These are phyloP conservation scores for Neurospora tetrasperma DNA, from an alignment of 495 filamentous ascomycete species.

Conservation along the genomic window DNA sequence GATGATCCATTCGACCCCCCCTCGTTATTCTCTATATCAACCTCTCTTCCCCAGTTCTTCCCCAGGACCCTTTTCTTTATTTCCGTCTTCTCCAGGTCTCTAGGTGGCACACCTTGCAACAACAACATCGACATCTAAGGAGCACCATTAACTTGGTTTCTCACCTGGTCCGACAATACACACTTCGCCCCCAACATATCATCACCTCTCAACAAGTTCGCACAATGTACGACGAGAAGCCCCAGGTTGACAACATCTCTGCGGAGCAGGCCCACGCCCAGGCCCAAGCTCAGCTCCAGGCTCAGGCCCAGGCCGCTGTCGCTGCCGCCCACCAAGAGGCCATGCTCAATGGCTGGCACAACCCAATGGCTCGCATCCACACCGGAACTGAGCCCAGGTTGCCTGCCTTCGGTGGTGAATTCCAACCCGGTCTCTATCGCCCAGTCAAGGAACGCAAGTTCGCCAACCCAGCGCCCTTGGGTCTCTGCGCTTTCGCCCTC, in stretches of 20 bases:
- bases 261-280: background rate
- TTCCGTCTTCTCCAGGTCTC: background rate
- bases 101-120: background rate
- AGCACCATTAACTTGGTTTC: background rate
- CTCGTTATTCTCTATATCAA: background rate
- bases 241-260: background rate
- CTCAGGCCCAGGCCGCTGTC: background rate
- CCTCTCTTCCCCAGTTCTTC: background rate
- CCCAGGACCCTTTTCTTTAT: background rate
- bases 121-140: background rate
- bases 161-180: background rate
- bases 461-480: conserved; percentile 79
- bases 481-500: conserved; percentile 82
- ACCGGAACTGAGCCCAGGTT: conserved; percentile 48
- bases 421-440: conserved; percentile 89
- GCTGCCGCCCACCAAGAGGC: conserved; percentile 19
- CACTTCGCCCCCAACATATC: background rate
- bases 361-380: conserved; percentile 64
- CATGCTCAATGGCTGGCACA: conserved; percentile 41
- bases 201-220: background rate
- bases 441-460: conserved; percentile 68
- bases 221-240: background rate
- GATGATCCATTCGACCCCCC: background rate
- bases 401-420: conserved; percentile 87
- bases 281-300: background rate